Conservation (phyloP, 1,139 yeast species). For the Candida tetrigidarum region DNA sequence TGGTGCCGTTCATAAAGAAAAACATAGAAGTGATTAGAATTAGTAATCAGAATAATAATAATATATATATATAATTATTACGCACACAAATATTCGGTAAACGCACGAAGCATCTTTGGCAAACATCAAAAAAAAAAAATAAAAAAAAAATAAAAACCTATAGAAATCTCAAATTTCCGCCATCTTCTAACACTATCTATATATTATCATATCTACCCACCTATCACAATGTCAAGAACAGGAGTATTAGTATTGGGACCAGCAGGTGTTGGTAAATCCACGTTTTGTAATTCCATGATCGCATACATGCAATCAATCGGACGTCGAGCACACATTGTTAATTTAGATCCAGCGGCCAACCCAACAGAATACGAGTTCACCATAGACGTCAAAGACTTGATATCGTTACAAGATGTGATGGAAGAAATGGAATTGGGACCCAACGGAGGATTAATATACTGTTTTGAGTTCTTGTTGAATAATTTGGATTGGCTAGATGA, state of each 20-base stretch:
- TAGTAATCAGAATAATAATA: no score
- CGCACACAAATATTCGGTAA: slow-evolving; percentile 6
- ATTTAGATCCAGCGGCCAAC: slow-evolving; percentile 97
- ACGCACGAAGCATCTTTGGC: slow-evolving; percentile 3
- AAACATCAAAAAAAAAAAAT: slow-evolving; percentile 1
- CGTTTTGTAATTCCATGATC: slow-evolving; percentile 88
- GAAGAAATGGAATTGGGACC: slow-evolving; percentile 95
- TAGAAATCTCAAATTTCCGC: no score
- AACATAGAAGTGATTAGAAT: not conserved
- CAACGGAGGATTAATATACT: slow-evolving; percentile 91
- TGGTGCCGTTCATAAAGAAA: slow-evolving; percentile 49
- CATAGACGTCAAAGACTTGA: slow-evolving; percentile 88
- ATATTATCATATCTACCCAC: not conserved
- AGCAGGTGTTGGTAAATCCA: slow-evolving; percentile 95
- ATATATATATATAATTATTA: no score
- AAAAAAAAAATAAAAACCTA: no score
- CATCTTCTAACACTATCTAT: not conserved
- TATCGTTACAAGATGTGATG: slow-evolving; percentile 95
- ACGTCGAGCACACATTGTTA: slow-evolving; percentile 91
- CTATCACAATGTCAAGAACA: slow-evolving; percentile 75
- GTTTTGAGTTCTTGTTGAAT: slow-evolving; percentile 86
- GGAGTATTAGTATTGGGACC: slow-evolving; percentile 98
- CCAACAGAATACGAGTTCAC: slow-evolving; percentile 91
- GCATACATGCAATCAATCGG: slow-evolving; percentile 90
- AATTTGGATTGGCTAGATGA: slow-evolving; percentile 97